Evolutionary conservation across 345 rosid genomes (phyloP).

Genomic region (Linum tenue): DNA sequence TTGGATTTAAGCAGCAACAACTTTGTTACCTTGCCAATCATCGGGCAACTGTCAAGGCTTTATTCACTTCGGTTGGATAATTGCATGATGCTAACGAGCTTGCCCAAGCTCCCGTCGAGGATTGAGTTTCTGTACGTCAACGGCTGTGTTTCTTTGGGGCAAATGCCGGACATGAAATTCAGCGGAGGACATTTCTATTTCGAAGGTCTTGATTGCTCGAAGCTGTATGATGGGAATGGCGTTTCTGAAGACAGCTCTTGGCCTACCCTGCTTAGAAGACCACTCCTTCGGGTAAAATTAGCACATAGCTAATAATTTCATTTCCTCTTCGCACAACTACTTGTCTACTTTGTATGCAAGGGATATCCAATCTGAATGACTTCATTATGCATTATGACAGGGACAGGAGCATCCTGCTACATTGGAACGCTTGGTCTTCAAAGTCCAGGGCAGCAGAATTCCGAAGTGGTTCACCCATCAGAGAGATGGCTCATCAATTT

Average conservation of each 20-base stretch:
- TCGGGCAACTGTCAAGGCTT: slow-evolving; percentile 15
- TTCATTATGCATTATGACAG: too few relatives aligned
- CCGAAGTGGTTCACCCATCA: too few relatives aligned
- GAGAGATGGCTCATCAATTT: too few relatives aligned
- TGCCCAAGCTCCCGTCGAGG: slow-evolving; percentile 20
- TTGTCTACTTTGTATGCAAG: neutral
- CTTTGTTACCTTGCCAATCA: slow-evolving; percentile 11
- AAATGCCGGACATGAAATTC: neutral
- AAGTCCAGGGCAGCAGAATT: too few relatives aligned
- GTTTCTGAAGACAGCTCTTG: neutral
- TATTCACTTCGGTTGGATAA: neutral
- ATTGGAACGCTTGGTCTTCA: too few relatives aligned
- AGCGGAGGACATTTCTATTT: neutral
- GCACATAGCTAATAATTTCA: neutral
- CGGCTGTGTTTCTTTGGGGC: neutral
- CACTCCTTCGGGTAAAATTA: neutral
- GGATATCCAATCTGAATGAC: neutral
- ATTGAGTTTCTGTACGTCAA: neutral
- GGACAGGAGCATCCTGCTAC: too few relatives aligned
- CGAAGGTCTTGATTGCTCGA: neutral
- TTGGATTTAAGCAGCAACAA: neutral
- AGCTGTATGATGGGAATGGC: neutral
- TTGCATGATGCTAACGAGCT: slow-evolving; percentile 15
- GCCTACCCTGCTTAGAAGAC: neutral
- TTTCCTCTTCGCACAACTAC: neutral